Conservation (phyloP, 2,329 filamentous ascomycete genomes). For the Pleoardoris graminearum region DNA sequence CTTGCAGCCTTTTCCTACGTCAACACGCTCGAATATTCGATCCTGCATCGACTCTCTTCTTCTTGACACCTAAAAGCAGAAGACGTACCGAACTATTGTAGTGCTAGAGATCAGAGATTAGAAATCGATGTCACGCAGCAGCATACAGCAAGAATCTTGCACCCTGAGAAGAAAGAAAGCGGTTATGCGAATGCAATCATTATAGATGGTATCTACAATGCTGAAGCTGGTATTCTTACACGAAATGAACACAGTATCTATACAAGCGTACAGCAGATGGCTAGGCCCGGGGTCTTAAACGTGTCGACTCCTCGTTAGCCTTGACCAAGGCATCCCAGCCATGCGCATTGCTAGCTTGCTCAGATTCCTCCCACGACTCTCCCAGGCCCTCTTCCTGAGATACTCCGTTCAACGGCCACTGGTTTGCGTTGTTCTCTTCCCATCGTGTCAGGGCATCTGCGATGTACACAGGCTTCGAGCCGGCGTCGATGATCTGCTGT, state of each 20-base stretch:
- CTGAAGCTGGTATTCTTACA: constrained; percentile 1
- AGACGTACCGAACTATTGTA: no score
- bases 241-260: neutral
- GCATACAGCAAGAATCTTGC: no score
- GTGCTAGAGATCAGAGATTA: no score
- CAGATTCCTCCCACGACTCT: neutral
- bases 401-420: neutral
- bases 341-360: neutral
- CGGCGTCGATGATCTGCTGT: constrained; percentile 23
- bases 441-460: constrained; percentile 20
- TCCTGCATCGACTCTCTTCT: no score
- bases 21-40: no score
- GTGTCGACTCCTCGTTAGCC: neutral
- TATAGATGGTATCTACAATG: neutral
- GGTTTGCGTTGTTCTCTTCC: constrained; percentile 1
- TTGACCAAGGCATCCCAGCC: neutral
- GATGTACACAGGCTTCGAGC: constrained; percentile 23
- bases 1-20: no score
- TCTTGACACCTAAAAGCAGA: no score
- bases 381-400: neutral
- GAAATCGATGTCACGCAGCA: no score
- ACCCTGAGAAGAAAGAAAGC: no score
- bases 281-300: neutral
- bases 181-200: no score
- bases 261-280: neutral